phyloP scores from a whole-genome alignment of 2,329 filamentous ascomycete species.

The Coniochaeta pulveracea region DNA sequence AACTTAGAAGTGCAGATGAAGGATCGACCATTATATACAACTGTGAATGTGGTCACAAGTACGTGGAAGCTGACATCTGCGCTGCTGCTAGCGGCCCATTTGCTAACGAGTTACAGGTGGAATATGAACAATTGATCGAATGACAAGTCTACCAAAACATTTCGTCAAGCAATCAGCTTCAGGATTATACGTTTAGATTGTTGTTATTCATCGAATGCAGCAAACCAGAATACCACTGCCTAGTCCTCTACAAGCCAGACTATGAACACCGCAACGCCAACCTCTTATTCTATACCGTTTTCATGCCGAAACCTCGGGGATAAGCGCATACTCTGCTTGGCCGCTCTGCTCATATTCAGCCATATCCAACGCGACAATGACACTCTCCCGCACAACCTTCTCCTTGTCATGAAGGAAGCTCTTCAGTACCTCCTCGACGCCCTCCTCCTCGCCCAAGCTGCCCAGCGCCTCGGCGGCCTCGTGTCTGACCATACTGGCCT shows the following conservation, averaged over 20 bases:
- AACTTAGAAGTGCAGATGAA: constrained; percentile 88
- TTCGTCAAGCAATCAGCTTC: too few relatives aligned
- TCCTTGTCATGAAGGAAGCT: constrained; percentile 83
- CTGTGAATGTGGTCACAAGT: constrained; percentile 81
- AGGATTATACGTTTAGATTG: too few relatives aligned
- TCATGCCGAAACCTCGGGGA: constrained; percentile 49
- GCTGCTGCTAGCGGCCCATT: neutral
- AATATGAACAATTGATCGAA: constrained; percentile 15
- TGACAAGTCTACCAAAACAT: constrained; percentile 1
- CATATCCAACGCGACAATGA: constrained; percentile 95
- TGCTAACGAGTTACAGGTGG: constrained; percentile 5
- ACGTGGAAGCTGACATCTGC: too few relatives aligned
- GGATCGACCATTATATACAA: constrained; percentile 85
- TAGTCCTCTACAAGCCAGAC: too few relatives aligned
- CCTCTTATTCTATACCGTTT: too few relatives aligned
- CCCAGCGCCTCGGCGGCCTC: constrained; percentile 95
- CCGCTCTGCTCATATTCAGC: constrained; percentile 89
- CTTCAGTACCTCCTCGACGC: constrained; percentile 77
- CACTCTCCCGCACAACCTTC: constrained; percentile 86
- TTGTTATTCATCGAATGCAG: too few relatives aligned
- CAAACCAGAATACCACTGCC: too few relatives aligned
- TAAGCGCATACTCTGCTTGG: constrained; percentile 81
- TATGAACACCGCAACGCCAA: too few relatives aligned
- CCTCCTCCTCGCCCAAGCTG: constrained; percentile 84
- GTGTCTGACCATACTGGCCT: constrained; percentile 93